Evolutionary conservation across 192 early-diverging fungal genomes (phyloP).

Genomic region (Podila clonocystis): DNA sequence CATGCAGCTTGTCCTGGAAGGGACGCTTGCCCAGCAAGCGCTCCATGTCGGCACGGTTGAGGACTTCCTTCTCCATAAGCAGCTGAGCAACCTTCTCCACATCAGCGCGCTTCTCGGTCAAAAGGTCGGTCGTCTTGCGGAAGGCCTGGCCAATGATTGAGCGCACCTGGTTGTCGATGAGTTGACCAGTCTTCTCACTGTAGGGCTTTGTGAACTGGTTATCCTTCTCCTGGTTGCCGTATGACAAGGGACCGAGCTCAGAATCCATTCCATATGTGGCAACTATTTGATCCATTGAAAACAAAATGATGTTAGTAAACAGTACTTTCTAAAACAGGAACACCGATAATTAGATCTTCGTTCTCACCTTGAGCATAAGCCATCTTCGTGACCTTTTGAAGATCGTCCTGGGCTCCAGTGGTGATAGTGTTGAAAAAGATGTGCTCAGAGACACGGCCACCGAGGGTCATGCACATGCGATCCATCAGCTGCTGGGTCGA

Average conservation of each 20-base stretch:
- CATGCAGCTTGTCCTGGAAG: constrained; percentile 72
- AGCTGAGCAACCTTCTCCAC: constrained; percentile 94
- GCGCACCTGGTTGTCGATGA: constrained; percentile 97
- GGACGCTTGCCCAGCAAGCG: constrained; percentile 85
- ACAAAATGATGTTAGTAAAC: too few species aligned
- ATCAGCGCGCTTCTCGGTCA: constrained; percentile 84
- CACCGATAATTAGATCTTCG: too few species aligned
- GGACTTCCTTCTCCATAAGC: constrained; percentile 96
- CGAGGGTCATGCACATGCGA: constrained; percentile 87
- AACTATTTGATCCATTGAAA: constrained; percentile 48
- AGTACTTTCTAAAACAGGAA: too few species aligned
- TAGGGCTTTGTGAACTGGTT: constrained; percentile 94
- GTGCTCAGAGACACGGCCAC: constrained; percentile 83
- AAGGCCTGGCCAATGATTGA: constrained; percentile 85
- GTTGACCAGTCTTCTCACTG: constrained; percentile 90
- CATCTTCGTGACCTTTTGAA: constrained; percentile 94
- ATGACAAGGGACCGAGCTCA: constrained; percentile 88
- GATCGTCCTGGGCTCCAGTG: constrained; percentile 93
- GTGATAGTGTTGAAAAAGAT: constrained; percentile 93
- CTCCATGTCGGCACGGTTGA: constrained; percentile 97
- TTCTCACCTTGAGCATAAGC: constrained; percentile 80
- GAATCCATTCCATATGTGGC: constrained; percentile 95
- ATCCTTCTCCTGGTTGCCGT: constrained; percentile 71
- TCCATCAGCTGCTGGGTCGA: constrained; percentile 89
- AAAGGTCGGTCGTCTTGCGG: constrained; percentile 80